A percentile compares a stretch with the other conserved stretches of the same genome.
phyloP scores from a whole-genome alignment of 2,329 filamentous ascomycete genomes.

The Aspergillus floridensis region DNA sequence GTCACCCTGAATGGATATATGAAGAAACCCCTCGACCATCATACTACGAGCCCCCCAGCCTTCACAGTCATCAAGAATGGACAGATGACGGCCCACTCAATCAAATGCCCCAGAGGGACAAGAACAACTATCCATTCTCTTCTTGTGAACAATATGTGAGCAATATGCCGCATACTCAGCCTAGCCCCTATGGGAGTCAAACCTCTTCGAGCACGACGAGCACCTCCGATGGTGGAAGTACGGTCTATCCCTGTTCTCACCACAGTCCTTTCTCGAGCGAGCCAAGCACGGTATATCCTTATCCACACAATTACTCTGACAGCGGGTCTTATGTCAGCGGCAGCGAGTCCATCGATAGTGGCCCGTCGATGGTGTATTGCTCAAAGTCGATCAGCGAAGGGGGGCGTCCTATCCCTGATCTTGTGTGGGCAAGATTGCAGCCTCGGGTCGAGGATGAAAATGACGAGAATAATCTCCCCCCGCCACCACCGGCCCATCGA shows the following conservation, averaged over 20 bases:
- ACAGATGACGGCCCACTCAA: too few relatives aligned
- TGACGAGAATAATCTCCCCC: slow-evolving; percentile 37
- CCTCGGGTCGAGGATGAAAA: slow-evolving; percentile 49
- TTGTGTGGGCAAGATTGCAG: slow-evolving; percentile 46
- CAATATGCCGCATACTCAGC: background rate
- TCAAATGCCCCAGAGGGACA: slow-evolving; percentile 3
- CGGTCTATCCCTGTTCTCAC: background rate
- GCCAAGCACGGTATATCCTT: background rate
- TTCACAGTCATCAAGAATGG: too few relatives aligned
- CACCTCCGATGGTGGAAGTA: background rate
- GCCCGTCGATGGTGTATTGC: background rate
- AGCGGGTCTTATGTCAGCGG: background rate
- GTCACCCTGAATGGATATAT: slow-evolving; percentile 18
- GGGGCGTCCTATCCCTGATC: background rate
- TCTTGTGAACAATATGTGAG: slow-evolving; percentile 23
- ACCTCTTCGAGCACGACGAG: background rate
- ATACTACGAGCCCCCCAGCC: slow-evolving; percentile 22
- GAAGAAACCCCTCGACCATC: slow-evolving; percentile 31
- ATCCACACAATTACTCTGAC: background rate
- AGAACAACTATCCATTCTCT: slow-evolving; percentile 19
- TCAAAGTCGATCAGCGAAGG: background rate
- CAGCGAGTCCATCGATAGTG: background rate
- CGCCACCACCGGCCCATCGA: slow-evolving; percentile 11
- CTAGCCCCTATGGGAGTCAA: background rate
- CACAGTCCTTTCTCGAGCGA: background rate